Evolutionary conservation across 441 rosid species (phyloP).

Genomic region (Hypseocharis bilobata): DNA sequence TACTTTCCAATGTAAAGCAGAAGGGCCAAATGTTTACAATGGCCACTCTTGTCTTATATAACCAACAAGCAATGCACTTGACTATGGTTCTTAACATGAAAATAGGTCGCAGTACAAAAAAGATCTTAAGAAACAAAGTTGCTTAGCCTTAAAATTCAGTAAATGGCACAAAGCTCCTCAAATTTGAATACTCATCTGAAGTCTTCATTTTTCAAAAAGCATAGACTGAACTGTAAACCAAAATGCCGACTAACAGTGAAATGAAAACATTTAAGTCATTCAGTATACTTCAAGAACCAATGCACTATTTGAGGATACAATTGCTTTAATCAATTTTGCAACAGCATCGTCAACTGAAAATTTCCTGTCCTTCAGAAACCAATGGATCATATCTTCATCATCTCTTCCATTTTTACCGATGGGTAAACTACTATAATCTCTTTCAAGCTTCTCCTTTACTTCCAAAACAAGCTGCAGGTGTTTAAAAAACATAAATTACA

Average conservation of each 20-base stretch:
- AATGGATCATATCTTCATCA: conserved; percentile 81
- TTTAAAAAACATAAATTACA: conserved; percentile 15
- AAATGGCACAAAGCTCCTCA: no score
- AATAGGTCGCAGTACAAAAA: not conserved
- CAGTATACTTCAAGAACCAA: not conserved
- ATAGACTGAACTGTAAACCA: not conserved
- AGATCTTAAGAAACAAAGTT: not conserved
- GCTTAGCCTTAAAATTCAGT: no score
- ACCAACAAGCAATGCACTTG: not conserved
- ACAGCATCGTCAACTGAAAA: conserved; percentile 59
- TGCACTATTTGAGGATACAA: conserved; percentile 48
- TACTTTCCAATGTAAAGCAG: not conserved
- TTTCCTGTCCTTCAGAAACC: conserved; percentile 74
- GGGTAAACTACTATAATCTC: conserved; percentile 48
- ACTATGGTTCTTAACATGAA: not conserved
- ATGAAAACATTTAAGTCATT: conserved; percentile 2
- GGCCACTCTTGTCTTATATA: not conserved
- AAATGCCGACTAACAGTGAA: not conserved
- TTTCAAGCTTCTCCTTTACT: conserved; percentile 63
- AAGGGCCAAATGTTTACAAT: no score
- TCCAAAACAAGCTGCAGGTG: conserved; percentile 50
- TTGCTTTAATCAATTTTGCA: conserved; percentile 60
- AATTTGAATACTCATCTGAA: not conserved
- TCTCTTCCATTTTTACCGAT: conserved; percentile 84
- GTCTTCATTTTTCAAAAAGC: conserved; percentile 1